Conservation (phyloP, 2,329 filamentous ascomycete species). For the Sclerotinia borealis region DNA sequence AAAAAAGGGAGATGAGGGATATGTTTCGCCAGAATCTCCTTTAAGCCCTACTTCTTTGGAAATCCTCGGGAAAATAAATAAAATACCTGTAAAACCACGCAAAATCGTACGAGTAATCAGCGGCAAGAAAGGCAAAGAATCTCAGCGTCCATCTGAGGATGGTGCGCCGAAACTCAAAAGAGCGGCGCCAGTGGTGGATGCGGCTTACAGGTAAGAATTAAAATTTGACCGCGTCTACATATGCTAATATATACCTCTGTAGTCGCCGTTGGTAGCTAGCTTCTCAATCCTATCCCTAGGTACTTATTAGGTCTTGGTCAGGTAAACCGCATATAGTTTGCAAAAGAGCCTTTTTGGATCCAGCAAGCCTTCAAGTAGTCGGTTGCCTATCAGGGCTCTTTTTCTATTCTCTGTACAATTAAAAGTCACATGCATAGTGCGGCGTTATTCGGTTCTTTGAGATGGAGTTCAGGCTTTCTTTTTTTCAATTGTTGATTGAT, state of each 20-base stretch:
- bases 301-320: not conserved
- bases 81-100: constrained; percentile 7
- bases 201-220: constrained; percentile 34
- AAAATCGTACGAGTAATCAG: constrained; percentile 16
- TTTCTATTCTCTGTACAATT: constrained; percentile 17
- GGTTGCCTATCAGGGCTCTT: constrained; percentile 18
- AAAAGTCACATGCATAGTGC: constrained; percentile 10
- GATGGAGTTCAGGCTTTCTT: constrained; percentile 7
- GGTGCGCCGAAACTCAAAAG: constrained; percentile 29
- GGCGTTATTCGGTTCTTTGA: constrained; percentile 8
- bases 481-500: constrained; percentile 13
- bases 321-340: constrained; percentile 24
- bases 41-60: constrained; percentile 29
- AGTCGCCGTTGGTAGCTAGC: constrained; percentile 37
- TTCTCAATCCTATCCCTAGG: not conserved
- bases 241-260: constrained; percentile 12
- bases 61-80: constrained; percentile 26
- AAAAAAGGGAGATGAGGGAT: constrained; percentile 1
- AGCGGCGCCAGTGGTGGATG: constrained; percentile 36
- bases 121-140: constrained; percentile 20
- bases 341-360: constrained; percentile 17
- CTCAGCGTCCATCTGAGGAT: constrained; percentile 32
- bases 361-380: constrained; percentile 27
- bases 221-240: constrained; percentile 15
- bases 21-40: not conserved